Conservation (phyloP, 495 filamentous ascomycete genomes). For the Penicillium chermesinum region DNA sequence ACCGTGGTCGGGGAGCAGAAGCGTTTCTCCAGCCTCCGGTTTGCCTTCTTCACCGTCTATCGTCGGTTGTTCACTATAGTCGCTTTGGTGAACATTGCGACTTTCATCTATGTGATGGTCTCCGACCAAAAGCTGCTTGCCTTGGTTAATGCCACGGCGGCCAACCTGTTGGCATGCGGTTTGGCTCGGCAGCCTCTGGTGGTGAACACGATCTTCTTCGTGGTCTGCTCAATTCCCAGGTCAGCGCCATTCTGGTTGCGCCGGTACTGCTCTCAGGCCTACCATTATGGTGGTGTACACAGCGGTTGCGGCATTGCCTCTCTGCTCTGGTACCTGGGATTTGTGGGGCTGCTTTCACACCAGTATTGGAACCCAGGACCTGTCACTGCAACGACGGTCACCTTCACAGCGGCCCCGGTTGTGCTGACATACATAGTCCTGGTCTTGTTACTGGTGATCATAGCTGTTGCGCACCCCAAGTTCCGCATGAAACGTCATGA, state of each 20-base stretch:
- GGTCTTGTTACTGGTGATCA: conserved; percentile 37
- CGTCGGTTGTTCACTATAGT: conserved; percentile 51
- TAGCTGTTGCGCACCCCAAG: conserved; percentile 38
- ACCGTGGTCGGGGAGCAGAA: conserved; percentile 24
- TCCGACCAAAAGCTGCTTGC: conserved; percentile 32
- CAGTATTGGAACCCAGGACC: conserved; percentile 30
- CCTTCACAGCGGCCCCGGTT: conserved; percentile 29
- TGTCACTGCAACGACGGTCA: conserved; percentile 6
- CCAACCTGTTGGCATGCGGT: conserved; percentile 49
- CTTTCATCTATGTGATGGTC: conserved; percentile 41
- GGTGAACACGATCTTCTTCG: conserved; percentile 63
- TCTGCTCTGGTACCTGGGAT: conserved; percentile 63
- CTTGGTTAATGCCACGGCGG: conserved; percentile 46
- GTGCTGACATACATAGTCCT: conserved; percentile 37
- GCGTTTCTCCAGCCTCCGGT: conserved; percentile 28
- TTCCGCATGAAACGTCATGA: conserved; percentile 48
- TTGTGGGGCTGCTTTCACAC: conserved; percentile 47
- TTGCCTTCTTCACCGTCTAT: conserved; percentile 41
- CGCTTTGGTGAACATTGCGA: conserved; percentile 46
- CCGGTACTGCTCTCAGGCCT: conserved; percentile 63
- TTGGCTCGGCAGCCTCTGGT: conserved; percentile 70
- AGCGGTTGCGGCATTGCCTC: conserved; percentile 65
- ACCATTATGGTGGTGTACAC: conserved; percentile 74
- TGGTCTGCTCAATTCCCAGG: conserved; percentile 55
- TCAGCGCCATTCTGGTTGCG: conserved; percentile 60